Evolutionary conservation across 2,329 filamentous ascomycete genomes (phyloP), one percentile per base, ranked within the genome.

Genomic region (Trichoderma lentiforme): DNA sequence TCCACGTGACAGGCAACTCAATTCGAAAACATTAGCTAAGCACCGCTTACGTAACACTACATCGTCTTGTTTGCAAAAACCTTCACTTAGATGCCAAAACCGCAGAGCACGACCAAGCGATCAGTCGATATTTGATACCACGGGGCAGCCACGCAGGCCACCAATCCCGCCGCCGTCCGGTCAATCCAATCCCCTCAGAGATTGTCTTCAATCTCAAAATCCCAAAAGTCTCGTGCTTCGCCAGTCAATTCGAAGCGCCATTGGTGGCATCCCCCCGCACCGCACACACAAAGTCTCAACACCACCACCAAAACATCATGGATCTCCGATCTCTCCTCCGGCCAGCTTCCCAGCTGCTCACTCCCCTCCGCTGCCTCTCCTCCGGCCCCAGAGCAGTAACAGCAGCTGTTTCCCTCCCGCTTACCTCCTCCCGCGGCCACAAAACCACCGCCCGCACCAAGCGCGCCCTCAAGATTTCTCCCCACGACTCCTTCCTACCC

Each of bases 401-500:
- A 21, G 21, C 21, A 26, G 14, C 28, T 2, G 24, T 21, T 3
- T n/a, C 53, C 57, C 74, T 76, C 65, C 77, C 78, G 65, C 71
- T 79, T 64, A 73, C 76, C 70, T 53, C 78, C 66, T 76, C 76
- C 70, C 82, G 83, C 73, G 81, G 86, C 63, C 83, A 87, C 80
- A 85, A 89, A 78, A 86, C 86, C 34, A 81, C 85, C 3, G 79
- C 83, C 67, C 86, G 88, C 71, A 88, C 86, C 57, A 88, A 88
- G 81, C 85, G 86, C 71, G 81, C 85, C 61, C 85, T 90, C 77
- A 90, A 88, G 78, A 84, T 91, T 76, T 81, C 86, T 14, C 89
- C 89, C 63, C 88, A 91, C 82, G 82, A 86, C 47, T 88, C 88
- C 75, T 91, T 91, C 80, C 81, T 88, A 53, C 82, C 79, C 74